A percentile compares a stretch with the other conserved stretches of the same genome.
phyloP scores from a whole-genome alignment of 768 basidiomycete species.

The Xanthoconium stramineum region DNA sequence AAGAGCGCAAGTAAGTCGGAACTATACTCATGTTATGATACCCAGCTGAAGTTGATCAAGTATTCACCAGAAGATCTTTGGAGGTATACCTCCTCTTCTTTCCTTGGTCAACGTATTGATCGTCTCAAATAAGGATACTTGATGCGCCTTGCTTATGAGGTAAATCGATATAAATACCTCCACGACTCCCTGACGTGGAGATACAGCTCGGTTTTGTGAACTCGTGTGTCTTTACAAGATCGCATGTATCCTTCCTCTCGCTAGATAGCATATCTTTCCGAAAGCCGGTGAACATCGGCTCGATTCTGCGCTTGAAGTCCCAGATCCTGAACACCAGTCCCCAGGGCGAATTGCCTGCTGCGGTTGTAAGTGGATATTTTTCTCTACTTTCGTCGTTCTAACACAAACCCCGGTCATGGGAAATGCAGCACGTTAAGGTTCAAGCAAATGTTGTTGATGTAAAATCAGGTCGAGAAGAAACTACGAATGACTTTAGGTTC shows the following conservation, averaged over 20 bases:
- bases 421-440: conserved; percentile 62
- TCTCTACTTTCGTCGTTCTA: neutral
- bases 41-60: conserved; percentile 31
- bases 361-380: conserved; percentile 48
- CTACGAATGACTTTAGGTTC: conserved; percentile 75
- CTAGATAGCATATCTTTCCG: conserved; percentile 79
- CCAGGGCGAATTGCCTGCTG: conserved; percentile 31
- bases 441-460: conserved; percentile 71
- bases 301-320: conserved; percentile 70
- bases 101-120: neutral
- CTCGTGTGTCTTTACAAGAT: conserved; percentile 63
- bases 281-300: conserved; percentile 80
- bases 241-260: conserved; percentile 67
- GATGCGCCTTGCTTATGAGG: conserved; percentile 73
- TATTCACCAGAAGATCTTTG: conserved; percentile 81
- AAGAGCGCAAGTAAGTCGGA: conserved; percentile 69
- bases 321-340: conserved; percentile 59
- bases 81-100: conserved; percentile 42
- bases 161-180: conserved; percentile 20
- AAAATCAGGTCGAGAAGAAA: conserved; percentile 58
- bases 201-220: conserved; percentile 70
- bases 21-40: neutral
- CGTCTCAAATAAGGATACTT: conserved; percentile 38
- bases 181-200: neutral
- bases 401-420: neutral